Evolutionary conservation across 129 eudicot genomes (phyloP), one percentile per base, ranked within the genome.

Genomic region (Flaveria ramosissima): DNA sequence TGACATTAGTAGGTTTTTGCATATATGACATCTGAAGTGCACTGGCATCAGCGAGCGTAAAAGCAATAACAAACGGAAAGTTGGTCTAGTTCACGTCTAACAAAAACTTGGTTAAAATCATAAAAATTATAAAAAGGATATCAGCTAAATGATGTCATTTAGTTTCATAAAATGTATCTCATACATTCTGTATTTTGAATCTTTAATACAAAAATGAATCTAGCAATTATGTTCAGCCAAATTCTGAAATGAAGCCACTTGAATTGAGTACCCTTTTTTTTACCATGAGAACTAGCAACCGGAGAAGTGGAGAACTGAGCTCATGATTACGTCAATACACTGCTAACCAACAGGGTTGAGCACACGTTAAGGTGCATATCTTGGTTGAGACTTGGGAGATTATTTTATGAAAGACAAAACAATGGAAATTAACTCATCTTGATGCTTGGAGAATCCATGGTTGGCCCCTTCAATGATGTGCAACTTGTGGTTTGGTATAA

Each of bases 401-500:
- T 79, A 77, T 60, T 72, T 80, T 77, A 82, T 76, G 62, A 82
- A 83, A 66, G 86, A 71, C 76, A 82, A 41, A 68, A 84, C 60
- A 43, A 78, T 41, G 13, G 91, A 74, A 71, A 62, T 68, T 78
- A 84, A 76, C 80, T 84, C 81, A 76, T 76, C 65, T 60, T 65
- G 86, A 84, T 87, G 86, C 14, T 66, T 47, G 8, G 82, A 61
- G 76, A 81, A 84, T 16, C 88, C 68, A 63, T 87, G 86, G 75
- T 87, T 61, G 51, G 86, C 85, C 60, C 86, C 86, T 71, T 84
- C 51, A 27, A 87, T 62, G 13, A 84, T 74, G 48, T 84, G 88
- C 23, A 90, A 67, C 63, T 73, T 82, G 91, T 93, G 93, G 81
- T 94, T 94, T 4, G 92, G 89, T 80, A 94, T 85, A 60, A 94